Percentiles rank a stretch among this genome's conserved stretches.
phyloP scores from a whole-genome alignment of 306 rosid genomes.

The Coriaria nepalensis region DNA sequence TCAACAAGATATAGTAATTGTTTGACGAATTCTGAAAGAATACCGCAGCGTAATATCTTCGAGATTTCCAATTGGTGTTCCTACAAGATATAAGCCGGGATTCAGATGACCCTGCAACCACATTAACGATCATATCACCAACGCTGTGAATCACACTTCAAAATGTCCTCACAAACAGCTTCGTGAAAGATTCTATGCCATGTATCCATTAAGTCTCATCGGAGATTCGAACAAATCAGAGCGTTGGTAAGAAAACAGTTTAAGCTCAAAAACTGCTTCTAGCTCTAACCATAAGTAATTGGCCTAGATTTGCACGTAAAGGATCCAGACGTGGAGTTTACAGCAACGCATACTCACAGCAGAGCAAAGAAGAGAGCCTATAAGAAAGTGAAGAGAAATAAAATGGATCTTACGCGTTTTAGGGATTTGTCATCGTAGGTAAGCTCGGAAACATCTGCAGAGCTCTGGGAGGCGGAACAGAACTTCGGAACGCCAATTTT shows the following conservation, averaged over 20 bases:
- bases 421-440: conserved; percentile 29
- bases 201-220: background rate
- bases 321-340: no score
- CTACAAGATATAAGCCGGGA: conserved; percentile 78
- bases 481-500: conserved; percentile 13
- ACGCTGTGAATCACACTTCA: background rate
- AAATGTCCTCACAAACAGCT: background rate
- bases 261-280: background rate
- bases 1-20: background rate
- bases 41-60: conserved; percentile 74
- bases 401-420: conserved; percentile 29
- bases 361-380: background rate
- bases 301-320: no score
- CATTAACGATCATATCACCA: background rate
- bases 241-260: background rate
- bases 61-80: conserved; percentile 82
- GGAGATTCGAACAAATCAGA: no score
- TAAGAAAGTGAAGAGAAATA: background rate
- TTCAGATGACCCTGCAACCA: conserved; percentile 37
- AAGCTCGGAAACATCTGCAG: conserved; percentile 12
- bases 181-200: background rate
- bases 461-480: conserved; percentile 22
- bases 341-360: background rate
- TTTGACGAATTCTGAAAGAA: background rate
- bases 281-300: background rate